Evolutionary conservation across 441 rosid genomes (phyloP).

Genomic region (Omphalea diandra): DNA sequence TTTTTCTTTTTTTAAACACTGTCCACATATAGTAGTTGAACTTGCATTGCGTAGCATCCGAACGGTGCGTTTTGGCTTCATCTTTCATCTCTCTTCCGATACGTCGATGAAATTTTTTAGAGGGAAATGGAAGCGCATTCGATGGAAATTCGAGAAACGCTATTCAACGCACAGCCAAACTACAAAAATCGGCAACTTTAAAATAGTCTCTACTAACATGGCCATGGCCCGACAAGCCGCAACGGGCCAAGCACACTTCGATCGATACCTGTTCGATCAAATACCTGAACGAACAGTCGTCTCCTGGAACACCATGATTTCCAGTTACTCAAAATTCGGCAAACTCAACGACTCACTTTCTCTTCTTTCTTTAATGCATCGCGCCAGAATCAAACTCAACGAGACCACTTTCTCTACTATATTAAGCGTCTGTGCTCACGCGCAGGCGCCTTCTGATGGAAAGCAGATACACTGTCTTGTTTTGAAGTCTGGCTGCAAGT

Average conservation of each 20-base stretch:
- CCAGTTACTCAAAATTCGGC: conserved; percentile 38
- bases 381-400: background rate
- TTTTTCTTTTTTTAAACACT: too few species aligned
- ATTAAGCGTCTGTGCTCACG: conserved; percentile 18
- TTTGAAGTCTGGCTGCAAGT: conserved; percentile 32
- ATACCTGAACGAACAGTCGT: conserved; percentile 40
- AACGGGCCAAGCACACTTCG: conserved; percentile 29
- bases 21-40: too few species aligned
- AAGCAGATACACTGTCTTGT: conserved; percentile 37
- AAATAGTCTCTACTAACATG: conserved; percentile 31
- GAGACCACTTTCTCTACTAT: conserved; percentile 3
- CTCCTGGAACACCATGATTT: conserved; percentile 46
- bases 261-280: conserved; percentile 43
- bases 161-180: conserved; percentile 2
- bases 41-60: too few species aligned
- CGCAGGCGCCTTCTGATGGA: conserved; percentile 26
- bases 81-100: background rate
- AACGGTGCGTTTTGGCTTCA: background rate
- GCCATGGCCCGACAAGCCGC: background rate
- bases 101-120: conserved; percentile 13
- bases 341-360: conserved; percentile 28
- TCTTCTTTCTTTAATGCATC: conserved; percentile 37
- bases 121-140: conserved; percentile 19
- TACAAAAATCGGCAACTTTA: background rate
- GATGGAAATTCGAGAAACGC: conserved; percentile 13